These are phyloP conservation scores for Calonectria montana DNA, from an alignment of 2,329 filamentous ascomycete genomes.

Conservation along the genomic window DNA sequence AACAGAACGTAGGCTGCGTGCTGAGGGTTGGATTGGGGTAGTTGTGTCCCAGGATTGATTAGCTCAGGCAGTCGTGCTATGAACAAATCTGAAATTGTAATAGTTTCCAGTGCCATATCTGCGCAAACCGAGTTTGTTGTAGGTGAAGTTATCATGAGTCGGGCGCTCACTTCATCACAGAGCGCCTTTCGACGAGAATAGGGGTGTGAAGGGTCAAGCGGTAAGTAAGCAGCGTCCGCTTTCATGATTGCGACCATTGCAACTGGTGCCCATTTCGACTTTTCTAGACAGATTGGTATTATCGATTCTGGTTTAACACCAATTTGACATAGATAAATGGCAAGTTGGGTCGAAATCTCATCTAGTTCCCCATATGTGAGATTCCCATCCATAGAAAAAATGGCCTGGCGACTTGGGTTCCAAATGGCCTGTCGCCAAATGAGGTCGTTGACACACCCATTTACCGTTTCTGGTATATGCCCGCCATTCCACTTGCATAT, in stretches of 20 bases:
- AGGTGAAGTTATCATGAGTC: slow-evolving; percentile 1
- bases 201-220: slow-evolving; percentile 37
- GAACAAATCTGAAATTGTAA: neutral
- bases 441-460: neutral
- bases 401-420: neutral
- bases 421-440: slow-evolving; percentile 15
- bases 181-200: slow-evolving; percentile 6
- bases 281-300: slow-evolving; percentile 36
- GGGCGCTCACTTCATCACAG: slow-evolving; percentile 9
- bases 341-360: slow-evolving; percentile 8
- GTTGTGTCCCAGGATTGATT: neutral
- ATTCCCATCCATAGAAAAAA: slow-evolving; percentile 32
- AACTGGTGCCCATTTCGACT: slow-evolving; percentile 35
- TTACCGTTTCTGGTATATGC: slow-evolving; percentile 1
- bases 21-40: neutral
- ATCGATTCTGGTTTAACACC: slow-evolving; percentile 13
- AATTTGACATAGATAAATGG: slow-evolving; percentile 2
- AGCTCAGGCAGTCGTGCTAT: neutral
- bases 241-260: slow-evolving; percentile 40
- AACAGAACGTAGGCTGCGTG: slow-evolving; percentile 50
- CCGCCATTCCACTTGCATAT: neutral
- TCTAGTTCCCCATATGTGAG: slow-evolving; percentile 23
- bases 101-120: neutral
- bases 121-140: slow-evolving; percentile 3
- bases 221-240: slow-evolving; percentile 36